Evolutionary conservation across 2,329 filamentous ascomycete genomes (phyloP).

Genomic region (Dactylellina cionopaga): DNA sequence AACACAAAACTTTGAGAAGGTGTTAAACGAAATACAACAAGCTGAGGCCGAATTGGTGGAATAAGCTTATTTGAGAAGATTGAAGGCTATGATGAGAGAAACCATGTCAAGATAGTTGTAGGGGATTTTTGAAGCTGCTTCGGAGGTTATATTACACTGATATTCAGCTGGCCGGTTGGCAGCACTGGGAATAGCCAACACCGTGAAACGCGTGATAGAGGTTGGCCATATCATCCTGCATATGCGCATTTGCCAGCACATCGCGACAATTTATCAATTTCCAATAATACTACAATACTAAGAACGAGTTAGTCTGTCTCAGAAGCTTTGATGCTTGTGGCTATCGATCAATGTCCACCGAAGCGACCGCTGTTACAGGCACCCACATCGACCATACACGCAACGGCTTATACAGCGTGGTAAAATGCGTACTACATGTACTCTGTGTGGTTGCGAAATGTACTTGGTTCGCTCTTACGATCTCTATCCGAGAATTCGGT

Average conservation of each 20-base stretch:
- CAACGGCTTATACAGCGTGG: slow-evolving; percentile 3
- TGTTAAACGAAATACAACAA: slow-evolving; percentile 37
- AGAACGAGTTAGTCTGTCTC: neutral
- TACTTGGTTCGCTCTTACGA: slow-evolving; percentile 11
- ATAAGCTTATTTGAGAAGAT: slow-evolving; percentile 30
- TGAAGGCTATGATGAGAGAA: neutral
- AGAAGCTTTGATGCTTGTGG: neutral
- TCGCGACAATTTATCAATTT: slow-evolving; percentile 16
- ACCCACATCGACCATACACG: slow-evolving; percentile 6
- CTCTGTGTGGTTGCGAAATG: slow-evolving; percentile 5
- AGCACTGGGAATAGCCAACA: neutral
- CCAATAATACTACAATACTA: neutral
- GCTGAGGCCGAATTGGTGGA: neutral
- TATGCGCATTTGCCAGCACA: slow-evolving; percentile 49
- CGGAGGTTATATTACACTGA: neutral
- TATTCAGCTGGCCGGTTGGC: neutral
- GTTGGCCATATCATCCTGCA: slow-evolving; percentile 44
- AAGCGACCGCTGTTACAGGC: slow-evolving; percentile 15
- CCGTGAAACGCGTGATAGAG: neutral
- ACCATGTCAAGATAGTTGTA: neutral
- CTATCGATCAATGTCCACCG: slow-evolving; percentile 38
- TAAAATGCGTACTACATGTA: slow-evolving; percentile 14
- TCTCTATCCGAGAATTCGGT: slow-evolving; percentile 16
- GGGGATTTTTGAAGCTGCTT: neutral
- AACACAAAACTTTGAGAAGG: neutral